Evolutionary conservation across 2,329 filamentous ascomycete genomes (phyloP), one percentile per base, ranked within the genome.

Genomic region (Hypoxylon sp.): DNA sequence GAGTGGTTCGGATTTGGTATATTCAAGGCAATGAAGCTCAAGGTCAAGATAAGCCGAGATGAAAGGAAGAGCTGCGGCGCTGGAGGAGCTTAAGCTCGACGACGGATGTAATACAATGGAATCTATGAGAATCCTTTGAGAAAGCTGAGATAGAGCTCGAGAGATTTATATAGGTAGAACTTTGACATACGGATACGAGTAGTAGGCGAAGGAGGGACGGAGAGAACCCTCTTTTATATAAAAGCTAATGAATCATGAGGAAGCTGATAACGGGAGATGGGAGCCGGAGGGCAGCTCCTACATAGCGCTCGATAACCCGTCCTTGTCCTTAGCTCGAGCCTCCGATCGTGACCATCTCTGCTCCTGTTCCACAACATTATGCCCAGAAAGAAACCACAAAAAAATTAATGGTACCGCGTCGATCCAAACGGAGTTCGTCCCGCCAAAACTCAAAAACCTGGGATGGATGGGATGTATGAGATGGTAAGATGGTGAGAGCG

Each of bases 371-470:
- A 67, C 61, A 57, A 26, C 64, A 59, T 20, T 3, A 4, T 26
- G 24, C 28, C 32, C 4, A 37, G 15, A 37, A 37, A 28, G 28
- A 56, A 34, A 39, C 47, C n/a, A 20, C 37, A 41, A 8, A 39
- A 60, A 47, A 37, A 47, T 39, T 54, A 58, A 50, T 49, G 2
- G n/a, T 19, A 47, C 4, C 17, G 15, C 39, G 49, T 50, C 61
- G 61, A 62, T 55, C 61, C 57, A 65, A 64, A 62, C 61, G 64
- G 64, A 57, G 61, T 44, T 41, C 48, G 32, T 52, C 55, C 64
- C 64, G 61, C 62, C 55, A 28, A 54, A 62, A 65, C 50, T 55
- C 32, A 62, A 67, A 65, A 64, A 22, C 64, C 53, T 50, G 64
- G 64, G 64, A 55, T 53, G 17, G 24, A 13, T 32, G 39, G 20